Evolutionary conservation across 768 basidiomycete genomes (phyloP).

Genomic region (Solioccasus polychromus): DNA sequence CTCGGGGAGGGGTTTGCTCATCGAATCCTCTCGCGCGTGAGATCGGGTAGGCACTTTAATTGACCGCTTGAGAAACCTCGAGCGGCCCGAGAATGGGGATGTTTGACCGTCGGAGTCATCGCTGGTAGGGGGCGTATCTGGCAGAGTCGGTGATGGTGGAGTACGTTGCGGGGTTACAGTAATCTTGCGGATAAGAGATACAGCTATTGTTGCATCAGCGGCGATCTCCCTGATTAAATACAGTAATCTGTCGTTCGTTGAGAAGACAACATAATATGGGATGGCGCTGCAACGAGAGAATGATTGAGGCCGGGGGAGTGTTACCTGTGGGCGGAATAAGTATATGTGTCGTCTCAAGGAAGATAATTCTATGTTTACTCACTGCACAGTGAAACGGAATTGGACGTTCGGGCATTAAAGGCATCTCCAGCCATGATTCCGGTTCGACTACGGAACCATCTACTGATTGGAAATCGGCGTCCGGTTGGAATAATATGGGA

Average conservation of each 20-base stretch:
- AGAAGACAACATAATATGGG: constrained; percentile 72
- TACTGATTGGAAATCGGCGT: constrained; percentile 54
- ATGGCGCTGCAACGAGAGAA: constrained; percentile 63
- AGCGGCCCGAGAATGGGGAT: constrained; percentile 8
- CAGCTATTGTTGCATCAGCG: constrained; percentile 66
- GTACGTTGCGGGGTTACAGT: constrained; percentile 44
- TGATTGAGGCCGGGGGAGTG: constrained; percentile 57
- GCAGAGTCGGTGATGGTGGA: constrained; percentile 43
- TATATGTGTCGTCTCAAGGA: background rate
- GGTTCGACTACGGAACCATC: constrained; percentile 44
- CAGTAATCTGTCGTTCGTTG: constrained; percentile 56
- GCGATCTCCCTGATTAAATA: constrained; percentile 62
- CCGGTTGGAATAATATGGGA: constrained; percentile 61
- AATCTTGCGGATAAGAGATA: constrained; percentile 61
- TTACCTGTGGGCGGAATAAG: constrained; percentile 41
- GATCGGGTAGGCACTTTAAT: constrained; percentile 21
- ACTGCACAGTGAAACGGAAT: constrained; percentile 69
- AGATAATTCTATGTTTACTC: constrained; percentile 26
- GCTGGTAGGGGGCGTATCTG: constrained; percentile 46
- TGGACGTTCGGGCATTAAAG: constrained; percentile 57
- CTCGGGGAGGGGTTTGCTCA: constrained; percentile 26
- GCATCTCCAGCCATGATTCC: constrained; percentile 67
- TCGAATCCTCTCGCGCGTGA: constrained; percentile 7
- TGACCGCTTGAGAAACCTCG: constrained; percentile 31
- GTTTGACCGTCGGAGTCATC: constrained; percentile 39